phyloP scores from a whole-genome alignment of 352 stramenopile species.

The Phytophthora brassicae region DNA sequence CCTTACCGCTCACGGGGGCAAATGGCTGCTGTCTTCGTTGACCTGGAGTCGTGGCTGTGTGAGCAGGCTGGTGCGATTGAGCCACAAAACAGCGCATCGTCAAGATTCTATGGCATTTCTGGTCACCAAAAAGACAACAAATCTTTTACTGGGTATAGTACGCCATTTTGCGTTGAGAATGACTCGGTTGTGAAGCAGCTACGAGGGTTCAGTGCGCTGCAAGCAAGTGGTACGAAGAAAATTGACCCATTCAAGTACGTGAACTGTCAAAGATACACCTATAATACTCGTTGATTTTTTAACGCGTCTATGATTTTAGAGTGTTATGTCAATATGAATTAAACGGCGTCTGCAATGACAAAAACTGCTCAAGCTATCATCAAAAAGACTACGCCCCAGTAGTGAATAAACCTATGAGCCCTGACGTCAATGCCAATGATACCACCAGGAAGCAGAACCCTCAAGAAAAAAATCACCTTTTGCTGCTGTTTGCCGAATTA shows the following conservation, averaged over 20 bases:
- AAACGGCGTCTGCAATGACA: constrained; percentile 76
- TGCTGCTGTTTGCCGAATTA: constrained; percentile 44
- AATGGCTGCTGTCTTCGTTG: constrained; percentile 32
- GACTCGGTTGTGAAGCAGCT: constrained; percentile 52
- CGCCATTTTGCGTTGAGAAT: constrained; percentile 36
- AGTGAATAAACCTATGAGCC: neutral
- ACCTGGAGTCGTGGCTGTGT: constrained; percentile 36
- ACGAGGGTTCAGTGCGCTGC: neutral
- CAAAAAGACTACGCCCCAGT: constrained; percentile 49
- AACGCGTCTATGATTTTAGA: constrained; percentile 30
- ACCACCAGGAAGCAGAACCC: constrained; percentile 20
- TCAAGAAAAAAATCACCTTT: constrained; percentile 31
- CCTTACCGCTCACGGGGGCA: constrained; percentile 30
- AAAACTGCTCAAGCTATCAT: constrained; percentile 68
- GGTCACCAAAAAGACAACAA: neutral
- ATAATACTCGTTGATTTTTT: neutral
- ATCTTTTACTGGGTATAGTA: constrained; percentile 17
- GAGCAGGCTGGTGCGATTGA: constrained; percentile 23
- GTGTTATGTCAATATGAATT: constrained; percentile 74
- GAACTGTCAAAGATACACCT: neutral
- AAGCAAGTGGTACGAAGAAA: constrained; percentile 12
- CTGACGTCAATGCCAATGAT: neutral
- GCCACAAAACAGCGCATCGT: constrained; percentile 1
- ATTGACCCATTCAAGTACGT: constrained; percentile 65
- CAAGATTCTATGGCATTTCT: neutral